Percentiles rank a stretch among this genome's conserved stretches.
These are phyloP conservation scores for Malus hybrid DNA, from an alignment of 331 rosid species.

Conservation along the genomic window DNA sequence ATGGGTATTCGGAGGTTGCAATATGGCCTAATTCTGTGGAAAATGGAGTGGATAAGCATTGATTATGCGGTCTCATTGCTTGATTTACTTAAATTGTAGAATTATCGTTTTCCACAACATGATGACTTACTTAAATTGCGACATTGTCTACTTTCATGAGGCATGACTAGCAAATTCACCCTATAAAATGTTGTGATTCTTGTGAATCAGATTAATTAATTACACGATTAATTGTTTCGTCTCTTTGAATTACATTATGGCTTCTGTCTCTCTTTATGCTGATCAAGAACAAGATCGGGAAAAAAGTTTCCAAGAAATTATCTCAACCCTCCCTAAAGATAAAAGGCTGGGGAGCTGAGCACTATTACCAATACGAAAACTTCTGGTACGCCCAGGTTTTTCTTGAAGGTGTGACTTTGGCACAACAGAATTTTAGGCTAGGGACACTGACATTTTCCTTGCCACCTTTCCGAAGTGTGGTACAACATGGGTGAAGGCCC, in stretches of 20 bases:
- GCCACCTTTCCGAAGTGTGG: constrained; percentile 21
- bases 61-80: too few species aligned
- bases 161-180: too few species aligned
- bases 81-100: too few species aligned
- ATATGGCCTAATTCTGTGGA: too few species aligned
- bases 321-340: neutral
- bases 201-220: neutral
- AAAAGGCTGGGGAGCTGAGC: neutral
- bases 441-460: neutral
- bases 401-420: neutral
- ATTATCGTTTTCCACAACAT: too few species aligned
- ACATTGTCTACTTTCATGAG: too few species aligned
- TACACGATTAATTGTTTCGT: neutral
- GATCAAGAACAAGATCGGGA: neutral
- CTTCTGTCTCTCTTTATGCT: neutral
- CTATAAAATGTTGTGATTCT: neutral
- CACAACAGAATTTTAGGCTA: constrained; percentile 12
- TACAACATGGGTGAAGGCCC: constrained; percentile 23
- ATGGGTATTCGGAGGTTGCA: neutral
- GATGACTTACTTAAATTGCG: too few species aligned
- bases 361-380: neutral
- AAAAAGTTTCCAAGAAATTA: neutral
- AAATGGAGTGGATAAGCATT: too few species aligned
- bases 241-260: neutral
- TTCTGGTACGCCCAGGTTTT: constrained; percentile 6